These are phyloP conservation scores for Tausonia pullulans DNA, from an alignment of 1,284 basidiomycete genomes.

Conservation along the genomic window DNA sequence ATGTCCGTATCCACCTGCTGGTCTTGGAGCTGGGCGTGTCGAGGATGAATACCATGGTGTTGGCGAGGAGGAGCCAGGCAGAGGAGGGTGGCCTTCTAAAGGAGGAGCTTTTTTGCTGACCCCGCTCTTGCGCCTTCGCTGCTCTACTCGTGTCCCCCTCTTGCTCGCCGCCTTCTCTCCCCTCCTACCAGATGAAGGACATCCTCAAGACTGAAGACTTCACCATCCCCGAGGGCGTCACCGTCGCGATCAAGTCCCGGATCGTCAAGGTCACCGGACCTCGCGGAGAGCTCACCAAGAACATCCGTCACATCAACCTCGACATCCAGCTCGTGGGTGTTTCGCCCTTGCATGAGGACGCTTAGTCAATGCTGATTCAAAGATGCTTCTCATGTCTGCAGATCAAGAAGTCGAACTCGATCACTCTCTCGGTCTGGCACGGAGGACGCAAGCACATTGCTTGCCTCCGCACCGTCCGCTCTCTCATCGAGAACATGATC, in stretches of 20 bases:
- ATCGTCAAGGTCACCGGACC: slow-evolving; percentile 81
- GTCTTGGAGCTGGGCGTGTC: no score
- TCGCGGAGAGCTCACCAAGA: slow-evolving; percentile 79
- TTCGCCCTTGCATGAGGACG: background rate
- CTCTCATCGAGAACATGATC: slow-evolving; percentile 93
- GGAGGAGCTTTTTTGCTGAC: no score
- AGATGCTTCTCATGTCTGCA: slow-evolving; percentile 12
- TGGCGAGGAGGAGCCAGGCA: no score
- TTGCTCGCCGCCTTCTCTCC: background rate
- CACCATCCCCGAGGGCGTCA: slow-evolving; percentile 73
- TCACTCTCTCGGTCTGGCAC: slow-evolving; percentile 95
- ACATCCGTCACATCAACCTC: slow-evolving; percentile 90
- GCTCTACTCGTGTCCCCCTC: background rate
- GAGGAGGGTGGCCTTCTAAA: no score
- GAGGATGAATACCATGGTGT: no score
- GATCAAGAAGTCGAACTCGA: slow-evolving; percentile 49
- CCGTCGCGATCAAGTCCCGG: slow-evolving; percentile 75
- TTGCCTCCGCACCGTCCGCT: slow-evolving; percentile 91
- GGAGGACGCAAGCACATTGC: slow-evolving; percentile 97
- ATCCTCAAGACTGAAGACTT: slow-evolving; percentile 61
- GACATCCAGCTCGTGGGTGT: slow-evolving; percentile 71
- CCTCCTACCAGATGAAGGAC: slow-evolving; percentile 35
- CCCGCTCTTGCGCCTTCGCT: background rate
- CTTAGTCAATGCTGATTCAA: background rate
- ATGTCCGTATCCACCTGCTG: no score